These are phyloP conservation scores for Dalechampia spathulata DNA, from an alignment of 441 rosid species.

Conservation along the genomic window DNA sequence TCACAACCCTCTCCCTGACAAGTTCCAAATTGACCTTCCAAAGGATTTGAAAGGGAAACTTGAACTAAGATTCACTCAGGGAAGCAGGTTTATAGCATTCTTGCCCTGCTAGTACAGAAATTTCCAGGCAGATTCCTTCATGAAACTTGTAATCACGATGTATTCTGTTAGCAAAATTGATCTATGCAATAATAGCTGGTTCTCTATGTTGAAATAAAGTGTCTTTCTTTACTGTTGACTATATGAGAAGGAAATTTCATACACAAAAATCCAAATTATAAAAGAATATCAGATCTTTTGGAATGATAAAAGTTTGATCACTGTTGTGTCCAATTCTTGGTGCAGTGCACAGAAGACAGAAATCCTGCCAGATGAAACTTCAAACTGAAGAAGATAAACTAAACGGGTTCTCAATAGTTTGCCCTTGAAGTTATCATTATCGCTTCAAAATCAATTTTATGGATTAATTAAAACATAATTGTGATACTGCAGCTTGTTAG, in stretches of 20 bases:
- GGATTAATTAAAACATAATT: too few species aligned
- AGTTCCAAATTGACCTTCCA: slow-evolving; percentile 1
- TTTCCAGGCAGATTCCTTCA: slow-evolving; percentile 10
- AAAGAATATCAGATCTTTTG: neutral
- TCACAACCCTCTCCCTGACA: too few species aligned
- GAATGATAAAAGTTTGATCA: neutral
- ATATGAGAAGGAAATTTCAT: slow-evolving; percentile 10
- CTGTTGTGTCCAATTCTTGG: neutral
- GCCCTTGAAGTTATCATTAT: too few species aligned
- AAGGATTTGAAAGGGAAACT: neutral
- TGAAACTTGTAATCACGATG: neutral
- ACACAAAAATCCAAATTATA: slow-evolving; percentile 1
- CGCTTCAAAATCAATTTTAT: too few species aligned
- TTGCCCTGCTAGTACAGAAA: neutral
- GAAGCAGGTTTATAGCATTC: slow-evolving; percentile 9
- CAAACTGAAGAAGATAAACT: too few species aligned
- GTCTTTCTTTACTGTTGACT: neutral
- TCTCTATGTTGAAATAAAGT: too few species aligned
- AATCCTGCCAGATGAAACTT: too few species aligned
- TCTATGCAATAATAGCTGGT: neutral
- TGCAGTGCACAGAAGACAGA: neutral
- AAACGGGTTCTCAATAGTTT: too few species aligned
- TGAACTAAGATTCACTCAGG: slow-evolving; percentile 3
- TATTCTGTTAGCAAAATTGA: neutral
- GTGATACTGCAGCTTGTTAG: too few species aligned